Evolutionary conservation across 2,329 filamentous ascomycete species (phyloP).

Genomic region (Xylariaceae sp.): DNA sequence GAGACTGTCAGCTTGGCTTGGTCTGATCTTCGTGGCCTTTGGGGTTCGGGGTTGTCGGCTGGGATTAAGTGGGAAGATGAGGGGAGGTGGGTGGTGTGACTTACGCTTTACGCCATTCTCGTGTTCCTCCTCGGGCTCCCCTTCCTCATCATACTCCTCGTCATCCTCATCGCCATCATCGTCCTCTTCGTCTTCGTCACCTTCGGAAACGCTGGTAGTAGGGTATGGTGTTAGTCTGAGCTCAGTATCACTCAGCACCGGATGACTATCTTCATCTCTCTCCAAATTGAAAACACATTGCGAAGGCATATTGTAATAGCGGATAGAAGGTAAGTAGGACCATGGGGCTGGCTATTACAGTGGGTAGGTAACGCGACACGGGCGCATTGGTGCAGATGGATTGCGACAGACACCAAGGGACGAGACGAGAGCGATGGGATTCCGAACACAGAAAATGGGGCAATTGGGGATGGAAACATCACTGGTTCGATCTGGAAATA

Average conservation of each 20-base stretch:
- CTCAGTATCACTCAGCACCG: too few species aligned
- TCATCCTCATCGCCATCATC: slow-evolving; percentile 30
- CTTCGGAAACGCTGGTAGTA: slow-evolving; percentile 28
- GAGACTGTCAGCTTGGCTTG: slow-evolving; percentile 13
- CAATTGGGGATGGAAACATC: background rate
- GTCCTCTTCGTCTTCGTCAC: slow-evolving; percentile 31
- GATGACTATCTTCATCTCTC: too few species aligned
- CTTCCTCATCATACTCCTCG: slow-evolving; percentile 29
- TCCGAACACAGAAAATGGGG: too few species aligned
- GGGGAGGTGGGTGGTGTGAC: slow-evolving; percentile 7
- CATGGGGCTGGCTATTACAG: background rate
- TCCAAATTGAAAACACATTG: background rate
- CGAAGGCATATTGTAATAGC: too few species aligned
- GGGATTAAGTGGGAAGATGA: background rate
- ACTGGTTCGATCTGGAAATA: too few species aligned
- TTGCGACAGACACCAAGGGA: too few species aligned
- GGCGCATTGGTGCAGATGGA: slow-evolving; percentile 17
- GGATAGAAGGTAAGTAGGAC: too few species aligned
- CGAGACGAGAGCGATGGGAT: too few species aligned
- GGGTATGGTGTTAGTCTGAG: too few species aligned
- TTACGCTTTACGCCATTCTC: slow-evolving; percentile 30
- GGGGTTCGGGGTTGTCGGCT: background rate
- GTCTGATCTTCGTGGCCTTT: too few species aligned
- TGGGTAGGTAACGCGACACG: slow-evolving; percentile 12
- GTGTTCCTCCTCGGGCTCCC: slow-evolving; percentile 27